A percentile compares a stretch with the other conserved stretches of the same genome.
Evolutionary conservation across 352 stramenopile species (phyloP).

Genomic region (Pythium scleroteichum): DNA sequence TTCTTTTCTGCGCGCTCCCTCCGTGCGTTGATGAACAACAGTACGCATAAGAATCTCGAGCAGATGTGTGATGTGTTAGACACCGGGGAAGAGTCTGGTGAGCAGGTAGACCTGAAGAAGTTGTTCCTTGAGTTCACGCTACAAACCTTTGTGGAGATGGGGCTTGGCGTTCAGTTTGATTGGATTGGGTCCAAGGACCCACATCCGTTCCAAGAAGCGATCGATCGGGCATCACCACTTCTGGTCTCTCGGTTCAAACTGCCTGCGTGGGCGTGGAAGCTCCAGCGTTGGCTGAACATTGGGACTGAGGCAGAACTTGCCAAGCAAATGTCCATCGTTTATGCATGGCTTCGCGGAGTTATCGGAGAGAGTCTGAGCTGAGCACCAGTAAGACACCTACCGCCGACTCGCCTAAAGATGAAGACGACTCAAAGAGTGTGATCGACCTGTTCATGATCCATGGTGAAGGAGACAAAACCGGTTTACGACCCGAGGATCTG

Average conservation of each 20-base stretch:
- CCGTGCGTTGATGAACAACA: conserved; percentile 28
- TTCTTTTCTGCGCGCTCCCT: conserved; percentile 38
- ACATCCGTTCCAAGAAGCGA: conserved; percentile 49
- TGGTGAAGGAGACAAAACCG: conserved; percentile 20
- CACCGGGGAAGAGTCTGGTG: background rate
- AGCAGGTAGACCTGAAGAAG: conserved; percentile 28
- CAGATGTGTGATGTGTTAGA: conserved; percentile 26
- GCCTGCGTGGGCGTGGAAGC: conserved; percentile 54
- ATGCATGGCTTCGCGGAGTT: conserved; percentile 44
- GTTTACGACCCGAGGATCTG: conserved; percentile 50
- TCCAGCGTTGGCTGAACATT: conserved; percentile 48
- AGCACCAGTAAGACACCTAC: conserved; percentile 21
- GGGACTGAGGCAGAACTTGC: conserved; percentile 40
- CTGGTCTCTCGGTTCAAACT: conserved; percentile 44
- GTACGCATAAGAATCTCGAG: conserved; percentile 23
- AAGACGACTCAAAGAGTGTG: conserved; percentile 23
- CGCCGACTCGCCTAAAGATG: conserved; percentile 8
- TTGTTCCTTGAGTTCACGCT: conserved; percentile 56
- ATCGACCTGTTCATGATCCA: conserved; percentile 24
- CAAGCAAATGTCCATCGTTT: conserved; percentile 33
- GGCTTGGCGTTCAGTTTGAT: conserved; percentile 51
- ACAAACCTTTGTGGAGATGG: conserved; percentile 58
- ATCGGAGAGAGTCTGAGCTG: conserved; percentile 33
- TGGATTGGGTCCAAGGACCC: conserved; percentile 38
- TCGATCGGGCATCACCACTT: conserved; percentile 37